Evolutionary conservation across 78 protist genomes (phyloP), one percentile per base, ranked within the genome.

Genomic region (Dictyostelium brefeldianum): DNA sequence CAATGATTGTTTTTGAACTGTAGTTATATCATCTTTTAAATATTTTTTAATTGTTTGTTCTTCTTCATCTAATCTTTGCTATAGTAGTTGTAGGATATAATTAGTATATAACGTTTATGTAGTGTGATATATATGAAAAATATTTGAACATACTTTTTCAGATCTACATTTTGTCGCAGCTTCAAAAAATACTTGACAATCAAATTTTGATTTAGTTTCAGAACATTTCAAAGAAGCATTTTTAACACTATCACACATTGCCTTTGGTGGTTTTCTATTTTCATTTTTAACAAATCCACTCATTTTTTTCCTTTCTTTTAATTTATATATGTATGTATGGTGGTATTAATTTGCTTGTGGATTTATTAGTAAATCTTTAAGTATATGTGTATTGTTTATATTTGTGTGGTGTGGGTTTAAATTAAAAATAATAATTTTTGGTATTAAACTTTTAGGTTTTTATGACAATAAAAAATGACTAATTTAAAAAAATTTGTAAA

Each of bases 161-260:
- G 92, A 77, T 77, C 81, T 87, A 17, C 92, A 87, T 65, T 87
- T 87, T 20, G 82, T 43, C 2, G 59, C 74, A 17, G 92, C 92
- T 17, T 87, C 92, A 50, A 77, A 87, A 41, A 87, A 77, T 43
- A 56, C 41, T 77, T 74, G 17, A 22, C 92, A 87, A n/a, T 59
- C 78, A n/a, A 41, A 41, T 50, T 87, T 87, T 11, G 57, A 22
- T 48, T 48, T 46, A 18, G 41, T 47, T 64, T 87, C 92, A 11
- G 56, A 3, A 62, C 92, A 87, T 74, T 51, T 74, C 11, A 87
- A 64, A 31, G 92, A 74, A 2, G 92, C 92, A 48, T 31, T 22
- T 64, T 78, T 62, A 53, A 87, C 78, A 31, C 54, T 27, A 59
- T 87, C 84, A 36, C 92, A 87, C 92, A 87, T 87, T 22, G 92